phyloP scores from a whole-genome alignment of 2,329 filamentous ascomycete species.

The Beauveria australis region DNA sequence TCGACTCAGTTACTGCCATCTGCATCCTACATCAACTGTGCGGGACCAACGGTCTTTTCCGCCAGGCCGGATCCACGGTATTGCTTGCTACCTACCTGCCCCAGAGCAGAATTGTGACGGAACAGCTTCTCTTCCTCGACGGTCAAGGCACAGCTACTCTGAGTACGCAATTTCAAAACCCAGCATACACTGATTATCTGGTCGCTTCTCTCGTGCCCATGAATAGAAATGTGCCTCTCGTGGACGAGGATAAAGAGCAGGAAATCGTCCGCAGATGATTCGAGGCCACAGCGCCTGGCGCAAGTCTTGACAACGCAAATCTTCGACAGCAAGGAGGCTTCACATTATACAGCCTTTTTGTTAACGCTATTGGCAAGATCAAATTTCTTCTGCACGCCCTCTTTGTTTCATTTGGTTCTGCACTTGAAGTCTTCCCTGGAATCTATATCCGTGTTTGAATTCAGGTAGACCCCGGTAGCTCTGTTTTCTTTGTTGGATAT shows the following conservation, averaged over 20 bases:
- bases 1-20: not conserved
- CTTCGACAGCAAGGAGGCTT: not conserved
- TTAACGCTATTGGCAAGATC: not conserved
- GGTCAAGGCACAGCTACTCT: not conserved
- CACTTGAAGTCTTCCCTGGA: not conserved
- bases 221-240: not conserved
- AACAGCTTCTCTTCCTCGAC: not conserved
- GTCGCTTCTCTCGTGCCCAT: not conserved
- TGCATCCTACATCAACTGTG: not conserved
- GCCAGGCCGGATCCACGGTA: not conserved
- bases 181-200: not conserved
- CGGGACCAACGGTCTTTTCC: not conserved
- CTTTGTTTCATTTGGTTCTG: not conserved
- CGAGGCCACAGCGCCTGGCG: not conserved
- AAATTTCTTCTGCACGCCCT: not conserved
- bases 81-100: conserved; percentile 1
- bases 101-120: not conserved
- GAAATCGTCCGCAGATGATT: not conserved
- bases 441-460: not conserved
- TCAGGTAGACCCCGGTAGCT: not conserved
- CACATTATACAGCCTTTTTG: not conserved
- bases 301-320: not conserved
- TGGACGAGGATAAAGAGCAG: not conserved
- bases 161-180: too few species aligned
- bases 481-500: not conserved